Evolutionary conservation across 768 basidiomycete species (phyloP).

Genomic region (Terana coerulea): DNA sequence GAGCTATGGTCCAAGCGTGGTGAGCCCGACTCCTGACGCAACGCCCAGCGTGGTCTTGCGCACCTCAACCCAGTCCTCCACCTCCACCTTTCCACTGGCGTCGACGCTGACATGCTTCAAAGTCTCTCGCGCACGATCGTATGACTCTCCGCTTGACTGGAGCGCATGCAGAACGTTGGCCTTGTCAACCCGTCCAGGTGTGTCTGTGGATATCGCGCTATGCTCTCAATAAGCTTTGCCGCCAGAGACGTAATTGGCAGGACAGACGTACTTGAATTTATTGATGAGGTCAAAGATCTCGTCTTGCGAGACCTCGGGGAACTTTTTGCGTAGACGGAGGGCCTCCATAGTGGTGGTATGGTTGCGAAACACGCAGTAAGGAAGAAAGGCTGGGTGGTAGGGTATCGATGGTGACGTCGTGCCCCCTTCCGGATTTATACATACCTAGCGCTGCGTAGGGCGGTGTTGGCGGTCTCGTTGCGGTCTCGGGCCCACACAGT

Average conservation of each 20-base stretch:
- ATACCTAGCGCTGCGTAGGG: background rate
- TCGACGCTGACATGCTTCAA: conserved; percentile 94
- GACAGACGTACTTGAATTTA: conserved; percentile 83
- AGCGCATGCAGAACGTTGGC: conserved; percentile 73
- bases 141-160: conserved; percentile 80
- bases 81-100: conserved; percentile 91
- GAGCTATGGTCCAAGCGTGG: conserved; percentile 42
- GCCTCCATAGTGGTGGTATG: conserved; percentile 56
- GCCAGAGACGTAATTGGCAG: background rate
- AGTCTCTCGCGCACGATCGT: conserved; percentile 85
- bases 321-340: conserved; percentile 86
- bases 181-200: conserved; percentile 82
- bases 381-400: background rate
- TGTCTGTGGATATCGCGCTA: conserved; percentile 74
- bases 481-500: no score
- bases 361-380: background rate
- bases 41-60: conserved; percentile 18
- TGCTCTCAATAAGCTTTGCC: conserved; percentile 5
- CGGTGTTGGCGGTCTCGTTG: no score
- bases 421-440: conserved; percentile 2
- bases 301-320: conserved; percentile 85
- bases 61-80: conserved; percentile 99
- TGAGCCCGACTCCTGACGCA: conserved; percentile 18
- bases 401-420: conserved; percentile 12
- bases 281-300: conserved; percentile 94